A percentile compares a stretch with the other conserved stretches of the same genome.
Evolutionary conservation across 345 rosid species (phyloP).

Genomic region (Citrus mangshanensis): DNA sequence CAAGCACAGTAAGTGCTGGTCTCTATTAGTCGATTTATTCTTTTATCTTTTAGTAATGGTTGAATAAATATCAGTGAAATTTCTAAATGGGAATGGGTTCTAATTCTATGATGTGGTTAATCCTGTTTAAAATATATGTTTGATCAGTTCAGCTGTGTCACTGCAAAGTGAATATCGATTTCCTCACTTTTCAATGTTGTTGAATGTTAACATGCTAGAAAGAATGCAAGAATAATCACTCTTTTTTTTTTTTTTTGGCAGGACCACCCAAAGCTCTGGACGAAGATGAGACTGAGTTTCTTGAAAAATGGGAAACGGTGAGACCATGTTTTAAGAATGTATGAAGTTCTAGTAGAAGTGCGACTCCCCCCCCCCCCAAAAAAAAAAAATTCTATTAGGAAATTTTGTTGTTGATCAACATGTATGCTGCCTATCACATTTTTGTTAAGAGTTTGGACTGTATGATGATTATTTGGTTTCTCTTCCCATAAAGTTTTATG

Average conservation of each 20-base stretch:
- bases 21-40: not conserved
- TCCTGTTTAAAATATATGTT: not conserved
- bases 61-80: not conserved
- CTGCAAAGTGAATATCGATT: not conserved
- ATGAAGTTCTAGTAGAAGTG: not conserved
- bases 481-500: not conserved
- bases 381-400: not conserved
- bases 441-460: not conserved
- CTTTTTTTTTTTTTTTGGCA: constrained; percentile 22
- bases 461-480: not conserved
- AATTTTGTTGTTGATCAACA: not conserved
- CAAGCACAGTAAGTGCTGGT: constrained; percentile 72
- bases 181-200: not conserved
- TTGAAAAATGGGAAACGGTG: constrained; percentile 76
- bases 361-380: no score
- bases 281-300: constrained; percentile 97
- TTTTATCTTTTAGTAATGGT: not conserved
- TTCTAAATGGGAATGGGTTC: not conserved
- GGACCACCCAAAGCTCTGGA: constrained; percentile 98
- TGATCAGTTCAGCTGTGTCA: not conserved
- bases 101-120: not conserved
- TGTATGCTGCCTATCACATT: not conserved
- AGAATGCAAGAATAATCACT: not conserved
- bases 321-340: constrained; percentile 22
- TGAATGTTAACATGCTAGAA: not conserved